phyloP scores from a whole-genome alignment of 768 basidiomycete species.

The Postia placenta region DNA sequence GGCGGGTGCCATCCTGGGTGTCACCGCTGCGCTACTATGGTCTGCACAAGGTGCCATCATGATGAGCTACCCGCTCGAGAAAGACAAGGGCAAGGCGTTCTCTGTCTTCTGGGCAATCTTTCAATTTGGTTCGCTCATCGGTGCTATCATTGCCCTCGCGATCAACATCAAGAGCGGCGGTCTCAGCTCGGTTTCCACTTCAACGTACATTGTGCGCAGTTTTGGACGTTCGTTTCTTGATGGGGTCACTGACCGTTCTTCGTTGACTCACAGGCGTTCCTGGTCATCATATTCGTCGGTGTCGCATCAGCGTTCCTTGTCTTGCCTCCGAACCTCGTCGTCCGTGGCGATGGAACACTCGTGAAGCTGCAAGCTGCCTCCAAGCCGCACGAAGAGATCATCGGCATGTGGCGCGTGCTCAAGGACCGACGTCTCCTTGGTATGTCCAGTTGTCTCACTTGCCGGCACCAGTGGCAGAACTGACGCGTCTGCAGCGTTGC shows the following conservation, averaged over 20 bases:
- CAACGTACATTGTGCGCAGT: conserved; percentile 31
- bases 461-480: background rate
- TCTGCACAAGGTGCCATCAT: conserved; percentile 46
- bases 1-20: conserved; percentile 44
- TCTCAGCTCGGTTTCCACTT: conserved; percentile 30
- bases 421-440: conserved; percentile 36
- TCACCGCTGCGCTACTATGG: conserved; percentile 48
- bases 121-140: conserved; percentile 38
- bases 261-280: conserved; percentile 26
- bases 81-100: conserved; percentile 48
- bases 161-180: conserved; percentile 31
- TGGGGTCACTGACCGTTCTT: conserved; percentile 6
- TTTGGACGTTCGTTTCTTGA: too few species aligned
- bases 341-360: conserved; percentile 36
- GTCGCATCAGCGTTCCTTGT: conserved; percentile 31
- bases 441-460: conserved; percentile 3
- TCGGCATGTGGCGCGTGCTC: conserved; percentile 25
- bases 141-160: conserved; percentile 37
- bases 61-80: conserved; percentile 52
- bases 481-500: conserved; percentile 17
- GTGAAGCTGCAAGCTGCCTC: conserved; percentile 30
- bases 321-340: conserved; percentile 29
- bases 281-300: conserved; percentile 39
- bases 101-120: conserved; percentile 48
- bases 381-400: conserved; percentile 23